phyloP scores from a whole-genome alignment of 176 grass and related monocot genomes.

The Ampelocalamus luodianensis region DNA sequence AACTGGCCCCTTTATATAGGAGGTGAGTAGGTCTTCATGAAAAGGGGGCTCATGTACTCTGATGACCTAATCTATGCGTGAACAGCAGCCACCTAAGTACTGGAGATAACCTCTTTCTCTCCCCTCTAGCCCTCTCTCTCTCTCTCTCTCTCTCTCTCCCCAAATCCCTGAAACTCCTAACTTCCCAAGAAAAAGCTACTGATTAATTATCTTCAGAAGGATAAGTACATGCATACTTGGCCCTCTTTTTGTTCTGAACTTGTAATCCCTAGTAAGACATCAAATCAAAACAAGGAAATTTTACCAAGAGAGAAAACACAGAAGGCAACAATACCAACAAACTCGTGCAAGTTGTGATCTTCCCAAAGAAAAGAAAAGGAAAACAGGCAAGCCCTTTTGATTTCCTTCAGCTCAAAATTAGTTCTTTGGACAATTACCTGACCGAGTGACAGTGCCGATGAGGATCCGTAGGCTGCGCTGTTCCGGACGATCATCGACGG shows the following conservation, averaged over 20 bases:
- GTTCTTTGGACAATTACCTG: slow-evolving; percentile 59
- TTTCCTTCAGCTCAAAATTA: slow-evolving; percentile 14
- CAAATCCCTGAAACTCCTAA: slow-evolving; percentile 9
- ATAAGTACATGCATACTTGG: slow-evolving; percentile 19
- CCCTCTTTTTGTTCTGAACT: background rate
- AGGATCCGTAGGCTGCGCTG: slow-evolving; percentile 70
- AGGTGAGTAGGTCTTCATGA: slow-evolving; percentile 26
- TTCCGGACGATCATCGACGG: slow-evolving; percentile 82
- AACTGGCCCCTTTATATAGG: slow-evolving; percentile 42
- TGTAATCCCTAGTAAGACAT: background rate
- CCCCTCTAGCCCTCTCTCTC: slow-evolving; percentile 1
- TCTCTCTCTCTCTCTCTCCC: background rate
- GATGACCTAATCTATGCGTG: slow-evolving; percentile 65
- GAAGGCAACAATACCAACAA: background rate
- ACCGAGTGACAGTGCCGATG: slow-evolving; percentile 80
- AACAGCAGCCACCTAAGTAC: slow-evolving; percentile 48
- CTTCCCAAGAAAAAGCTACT: slow-evolving; percentile 28
- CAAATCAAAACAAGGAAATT: background rate
- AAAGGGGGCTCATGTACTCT: slow-evolving; percentile 29
- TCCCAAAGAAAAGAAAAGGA: background rate
- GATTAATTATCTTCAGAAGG: slow-evolving; percentile 29
- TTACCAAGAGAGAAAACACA: background rate
- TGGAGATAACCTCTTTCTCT: background rate
- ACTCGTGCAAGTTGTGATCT: background rate
- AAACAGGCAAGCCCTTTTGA: background rate